Evolutionary conservation across 2,329 filamentous ascomycete species (phyloP), one percentile per base, ranked within the genome.

Genomic region (Stagonosporopsis rhizophila): DNA sequence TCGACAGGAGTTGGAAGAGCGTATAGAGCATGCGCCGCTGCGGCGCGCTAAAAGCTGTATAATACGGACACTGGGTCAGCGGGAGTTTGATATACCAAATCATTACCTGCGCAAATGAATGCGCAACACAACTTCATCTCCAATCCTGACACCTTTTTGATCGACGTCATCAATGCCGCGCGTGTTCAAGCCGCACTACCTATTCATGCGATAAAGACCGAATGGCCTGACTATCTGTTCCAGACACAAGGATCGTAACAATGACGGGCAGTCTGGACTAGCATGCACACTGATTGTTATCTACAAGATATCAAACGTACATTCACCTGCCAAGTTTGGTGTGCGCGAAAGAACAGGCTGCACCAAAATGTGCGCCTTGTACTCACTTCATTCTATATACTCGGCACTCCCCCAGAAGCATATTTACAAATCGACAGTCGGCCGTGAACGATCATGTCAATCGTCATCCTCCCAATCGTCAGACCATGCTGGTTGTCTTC

Each of bases 71-170:
- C 66, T 67, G 56, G 67, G 66, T 58, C 62, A 70, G 69, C 70
- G 64, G 71, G 71, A 72, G 71, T 74, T 73, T 69, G 64, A 72
- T 69, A 70, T 70, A 71, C 64, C 67, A 70, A 65, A 67, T 68
- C 59, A 54, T 61, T 47, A 59, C 55, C 50, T 59, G 58, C 62
- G 55, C 58, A 51, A 51, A 42, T 19, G 22, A 22, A 32, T 22
- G 52, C 55, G 54, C 45, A 28, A 48, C 28, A 44, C 51, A 30
- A 35, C 2, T 6, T 7, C 22, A 34, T 4, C 35, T 42, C 39
- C 6, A 39, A 8, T 22, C 15, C 3, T 42, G 11, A 44, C 2
- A 19, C 25, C 40, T 14, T 15, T 37, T 11, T 17, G 4, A 35
- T 17, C 15, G 32, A 35, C 32, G 15, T 35, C 32, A 35, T 7